Base-by-base conservation (phyloP, 176 grass and related monocot species). In the Oryza brachyantha region DNA sequence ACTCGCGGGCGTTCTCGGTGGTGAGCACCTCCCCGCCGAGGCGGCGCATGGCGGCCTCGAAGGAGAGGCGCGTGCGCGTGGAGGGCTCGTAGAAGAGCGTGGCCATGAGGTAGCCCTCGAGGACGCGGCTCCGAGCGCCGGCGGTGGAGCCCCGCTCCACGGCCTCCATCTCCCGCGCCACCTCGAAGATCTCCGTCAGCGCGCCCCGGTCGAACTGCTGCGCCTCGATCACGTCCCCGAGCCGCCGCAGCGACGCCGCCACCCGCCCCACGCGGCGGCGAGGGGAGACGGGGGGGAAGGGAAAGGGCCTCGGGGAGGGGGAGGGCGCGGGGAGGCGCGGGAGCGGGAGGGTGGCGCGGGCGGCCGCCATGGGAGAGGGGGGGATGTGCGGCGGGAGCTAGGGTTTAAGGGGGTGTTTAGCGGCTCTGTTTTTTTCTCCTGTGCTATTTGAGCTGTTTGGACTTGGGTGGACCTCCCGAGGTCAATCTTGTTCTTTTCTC, bases 1-100 rank as follows among this genome's bases (percentile, higher is more conserved):
- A 97, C 84, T 94, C 95, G n/a, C 95, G 85, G 22, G 95, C 95
- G 67, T 94, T 98, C 79, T 98, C 95, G n/a, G 95, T 98, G 61
- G 95, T 98, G 72, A 98, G 83, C 61, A 98, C 95, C 66, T 92
- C 95, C 32, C 89, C 90, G 17, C 92, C 92, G 29, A 98, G 90
- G 31, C 92, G 59, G 59, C 87, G 89, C 95, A 98, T 98, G 31
- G 95, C 92, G 22, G 92, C 91, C 73, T 94, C 89, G 83, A 97
- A 97, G 21, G 92, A 94, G 76, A 94, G 92, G 43, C 92, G 89
- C 39, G 95, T 94, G 79, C 92, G 83, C 8, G 95, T 92, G 40
- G 95, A 97, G 38, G 89, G 95, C 86, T 98, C 91, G 58, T 97
- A 94, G 83, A 97, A 97, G 61, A 94, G 87, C 86, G 87, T 92